Conservation (phyloP, 129 eudicot species). For the Flaveria ramosissima region DNA sequence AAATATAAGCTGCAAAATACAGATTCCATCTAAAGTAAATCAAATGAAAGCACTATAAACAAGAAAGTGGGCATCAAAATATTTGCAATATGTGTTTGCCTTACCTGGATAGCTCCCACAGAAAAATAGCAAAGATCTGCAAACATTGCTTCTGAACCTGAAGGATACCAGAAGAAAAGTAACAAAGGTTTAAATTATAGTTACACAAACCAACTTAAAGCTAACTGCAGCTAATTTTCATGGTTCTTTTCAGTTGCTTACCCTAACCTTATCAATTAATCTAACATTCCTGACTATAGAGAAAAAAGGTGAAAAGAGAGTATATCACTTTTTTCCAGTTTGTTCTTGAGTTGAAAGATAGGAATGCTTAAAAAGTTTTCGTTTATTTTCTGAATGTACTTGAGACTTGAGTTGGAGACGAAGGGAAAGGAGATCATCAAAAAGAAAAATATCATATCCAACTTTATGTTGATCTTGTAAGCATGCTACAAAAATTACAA, state of each 20-base stretch:
- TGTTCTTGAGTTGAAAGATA: too few species aligned
- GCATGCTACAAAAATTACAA: constrained; percentile 1
- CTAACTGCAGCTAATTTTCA: neutral
- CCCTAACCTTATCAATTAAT: neutral
- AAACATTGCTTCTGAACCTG: constrained; percentile 99
- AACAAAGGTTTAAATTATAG: constrained; percentile 2
- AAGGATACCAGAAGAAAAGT: constrained; percentile 34
- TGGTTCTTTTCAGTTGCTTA: constrained; percentile 20
- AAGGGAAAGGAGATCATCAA: neutral
- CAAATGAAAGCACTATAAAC: constrained; percentile 12
- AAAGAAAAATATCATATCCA: neutral
- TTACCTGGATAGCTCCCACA: constrained; percentile 93
- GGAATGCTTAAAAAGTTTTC: neutral
- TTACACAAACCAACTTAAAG: constrained; percentile 27
- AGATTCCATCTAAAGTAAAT: constrained; percentile 19
- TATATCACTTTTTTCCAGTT: too few species aligned
- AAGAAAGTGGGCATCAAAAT: neutral
- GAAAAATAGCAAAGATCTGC: constrained; percentile 98
- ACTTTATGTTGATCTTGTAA: neutral
- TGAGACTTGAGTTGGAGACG: neutral
- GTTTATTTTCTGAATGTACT: neutral
- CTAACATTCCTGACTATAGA: neutral
- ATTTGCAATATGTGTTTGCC: constrained; percentile 13
- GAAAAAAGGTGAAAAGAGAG: neutral
- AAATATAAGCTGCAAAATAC: constrained; percentile 76